A percentile compares a stretch with the other conserved stretches of the same genome.
phyloP scores from a whole-genome alignment of 2,329 filamentous ascomycete species.

The Xylaria sp. region DNA sequence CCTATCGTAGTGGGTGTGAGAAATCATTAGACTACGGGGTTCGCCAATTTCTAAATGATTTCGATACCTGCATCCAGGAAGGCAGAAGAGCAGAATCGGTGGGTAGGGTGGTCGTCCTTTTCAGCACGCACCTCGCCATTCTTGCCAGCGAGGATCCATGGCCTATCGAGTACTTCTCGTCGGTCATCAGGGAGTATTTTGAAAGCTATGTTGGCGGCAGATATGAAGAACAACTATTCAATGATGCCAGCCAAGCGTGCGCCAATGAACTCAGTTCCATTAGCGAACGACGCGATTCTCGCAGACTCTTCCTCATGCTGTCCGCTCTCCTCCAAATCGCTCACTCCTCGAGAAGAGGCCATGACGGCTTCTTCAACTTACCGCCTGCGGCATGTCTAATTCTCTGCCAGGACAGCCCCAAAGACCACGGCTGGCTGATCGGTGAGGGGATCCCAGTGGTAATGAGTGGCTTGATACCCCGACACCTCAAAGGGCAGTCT shows the following conservation, averaged over 20 bases:
- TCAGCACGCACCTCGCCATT: constrained; percentile 6
- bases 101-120: background rate
- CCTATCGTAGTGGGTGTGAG: background rate
- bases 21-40: constrained; percentile 8
- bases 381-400: background rate
- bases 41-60: constrained; percentile 5
- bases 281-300: constrained; percentile 3
- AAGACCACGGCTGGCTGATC: constrained; percentile 1
- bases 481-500: background rate
- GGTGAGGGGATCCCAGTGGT: constrained; percentile 7
- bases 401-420: background rate
- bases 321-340: background rate
- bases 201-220: constrained; percentile 22
- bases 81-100: constrained; percentile 9
- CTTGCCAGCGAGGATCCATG: background rate
- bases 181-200: constrained; percentile 2
- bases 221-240: constrained; percentile 10
- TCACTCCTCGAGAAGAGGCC: background rate
- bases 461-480: constrained; percentile 13
- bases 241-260: background rate
- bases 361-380: constrained; percentile 18
- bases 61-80: constrained; percentile 8
- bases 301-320: background rate
- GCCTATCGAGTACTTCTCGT: constrained; percentile 10
- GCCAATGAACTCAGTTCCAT: background rate